These are phyloP conservation scores for Fusarium globosum DNA, from an alignment of 2,329 filamentous ascomycete genomes.

Conservation along the genomic window DNA sequence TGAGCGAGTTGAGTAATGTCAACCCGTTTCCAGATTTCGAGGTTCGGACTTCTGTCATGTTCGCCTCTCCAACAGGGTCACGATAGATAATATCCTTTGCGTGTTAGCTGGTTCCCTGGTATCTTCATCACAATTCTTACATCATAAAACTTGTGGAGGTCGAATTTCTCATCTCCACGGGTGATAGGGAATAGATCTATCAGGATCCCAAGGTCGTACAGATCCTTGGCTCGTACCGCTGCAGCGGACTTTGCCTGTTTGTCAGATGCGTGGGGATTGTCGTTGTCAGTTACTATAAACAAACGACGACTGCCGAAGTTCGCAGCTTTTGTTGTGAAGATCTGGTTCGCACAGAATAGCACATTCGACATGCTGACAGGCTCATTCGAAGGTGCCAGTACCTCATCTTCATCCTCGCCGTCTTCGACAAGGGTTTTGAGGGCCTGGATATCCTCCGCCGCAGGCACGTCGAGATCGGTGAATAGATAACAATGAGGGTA, in stretches of 20 bases:
- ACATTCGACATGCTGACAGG: conserved; percentile 86
- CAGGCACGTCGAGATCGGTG: conserved; percentile 87
- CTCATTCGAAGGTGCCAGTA: conserved; percentile 77
- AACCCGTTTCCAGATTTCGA: conserved; percentile 80
- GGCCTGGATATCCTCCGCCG: conserved; percentile 85
- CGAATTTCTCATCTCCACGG: conserved; percentile 75
- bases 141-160: conserved; percentile 90
- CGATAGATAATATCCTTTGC: conserved; percentile 89
- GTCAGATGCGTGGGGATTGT: conserved; percentile 80
- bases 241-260: conserved; percentile 80
- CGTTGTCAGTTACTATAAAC: conserved; percentile 97
- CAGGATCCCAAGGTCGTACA: conserved; percentile 91
- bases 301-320: conserved; percentile 93
- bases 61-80: conserved; percentile 75
- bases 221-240: conserved; percentile 88
- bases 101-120: background rate
- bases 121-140: conserved; percentile 57
- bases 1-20: conserved; percentile 79
- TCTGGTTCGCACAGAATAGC: conserved; percentile 93
- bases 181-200: conserved; percentile 96
- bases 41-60: conserved; percentile 63
- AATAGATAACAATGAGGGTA: conserved; percentile 96
- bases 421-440: conserved; percentile 82
- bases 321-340: conserved; percentile 93
- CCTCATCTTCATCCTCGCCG: conserved; percentile 74